Percentiles rank a stretch among this genome's conserved stretches.
phyloP scores from a whole-genome alignment of 805 yeast genomes.

The Candida tallmaniae region DNA sequence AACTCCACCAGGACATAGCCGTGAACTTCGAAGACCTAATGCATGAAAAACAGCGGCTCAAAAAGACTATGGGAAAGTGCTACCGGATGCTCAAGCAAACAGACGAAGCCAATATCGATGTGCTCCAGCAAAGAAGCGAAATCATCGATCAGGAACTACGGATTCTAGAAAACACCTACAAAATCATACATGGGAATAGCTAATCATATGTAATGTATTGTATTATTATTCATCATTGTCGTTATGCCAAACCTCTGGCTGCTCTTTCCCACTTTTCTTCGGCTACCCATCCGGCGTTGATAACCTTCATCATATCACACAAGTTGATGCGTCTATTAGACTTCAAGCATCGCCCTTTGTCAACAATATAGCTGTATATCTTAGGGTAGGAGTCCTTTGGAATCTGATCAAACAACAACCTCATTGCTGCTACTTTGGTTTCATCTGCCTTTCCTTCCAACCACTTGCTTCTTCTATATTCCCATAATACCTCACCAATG shows the following conservation, averaged over 20 bases:
- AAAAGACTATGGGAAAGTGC: slow-evolving; percentile 15
- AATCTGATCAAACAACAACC: slow-evolving; percentile 27
- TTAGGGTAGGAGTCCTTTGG: slow-evolving; percentile 51
- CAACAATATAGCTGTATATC: slow-evolving; percentile 66
- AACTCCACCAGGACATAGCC: slow-evolving; percentile 30
- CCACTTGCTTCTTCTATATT: slow-evolving; percentile 67
- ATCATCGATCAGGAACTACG: slow-evolving; percentile 66
- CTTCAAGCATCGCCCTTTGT: slow-evolving; percentile 63
- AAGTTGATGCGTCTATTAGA: slow-evolving; percentile 61
- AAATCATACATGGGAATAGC: slow-evolving; percentile 12
- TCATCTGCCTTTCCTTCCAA: slow-evolving; percentile 13
- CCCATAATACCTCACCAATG: slow-evolving; percentile 66
- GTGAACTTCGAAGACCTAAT: slow-evolving; percentile 24
- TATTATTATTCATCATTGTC: background rate
- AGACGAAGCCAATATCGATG: slow-evolving; percentile 4
- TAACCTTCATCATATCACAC: slow-evolving; percentile 62
- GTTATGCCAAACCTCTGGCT: slow-evolving; percentile 32
- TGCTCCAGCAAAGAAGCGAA: slow-evolving; percentile 50
- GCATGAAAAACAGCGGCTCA: slow-evolving; percentile 19
- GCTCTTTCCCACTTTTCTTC: slow-evolving; percentile 69
- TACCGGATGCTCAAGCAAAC: background rate
- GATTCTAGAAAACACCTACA: slow-evolving; percentile 56
- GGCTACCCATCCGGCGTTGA: slow-evolving; percentile 82
- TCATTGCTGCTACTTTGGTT: background rate
- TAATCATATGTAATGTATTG: background rate